These are phyloP conservation scores for Candida succiphila DNA, from an alignment of 805 yeast genomes.

Conservation along the genomic window DNA sequence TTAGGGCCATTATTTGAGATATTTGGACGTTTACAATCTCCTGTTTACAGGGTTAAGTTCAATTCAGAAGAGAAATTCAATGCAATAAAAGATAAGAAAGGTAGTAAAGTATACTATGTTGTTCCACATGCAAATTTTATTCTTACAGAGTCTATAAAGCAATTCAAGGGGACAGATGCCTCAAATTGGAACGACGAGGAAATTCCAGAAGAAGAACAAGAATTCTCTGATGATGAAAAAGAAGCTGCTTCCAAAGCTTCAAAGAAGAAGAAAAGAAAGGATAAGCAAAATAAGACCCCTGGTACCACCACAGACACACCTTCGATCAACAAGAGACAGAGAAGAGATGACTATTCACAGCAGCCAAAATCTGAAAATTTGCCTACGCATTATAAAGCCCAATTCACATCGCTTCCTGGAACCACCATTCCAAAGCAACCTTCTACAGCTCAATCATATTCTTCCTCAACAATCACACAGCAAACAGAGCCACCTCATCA, in stretches of 20 bases:
- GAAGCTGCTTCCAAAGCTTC: slow-evolving; percentile 63
- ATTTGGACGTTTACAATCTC: slow-evolving; percentile 78
- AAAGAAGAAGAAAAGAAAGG: slow-evolving; percentile 47
- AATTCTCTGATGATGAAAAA: slow-evolving; percentile 88
- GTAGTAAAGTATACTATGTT: slow-evolving; percentile 59
- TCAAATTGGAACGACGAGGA: slow-evolving; percentile 94
- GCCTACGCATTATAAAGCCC: slow-evolving; percentile 10
- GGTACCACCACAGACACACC: not conserved
- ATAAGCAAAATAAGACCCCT: slow-evolving; percentile 6
- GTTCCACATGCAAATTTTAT: slow-evolving; percentile 75
- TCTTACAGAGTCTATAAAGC: slow-evolving; percentile 62
- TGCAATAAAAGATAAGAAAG: slow-evolving; percentile 36
- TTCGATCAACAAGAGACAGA: slow-evolving; percentile 1
- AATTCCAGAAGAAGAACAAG: slow-evolving; percentile 85
- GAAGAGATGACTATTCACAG: no score
- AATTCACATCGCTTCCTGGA: slow-evolving; percentile 6
- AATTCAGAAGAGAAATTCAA: slow-evolving; percentile 38
- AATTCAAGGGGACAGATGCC: slow-evolving; percentile 84
- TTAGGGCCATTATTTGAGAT: slow-evolving; percentile 81
- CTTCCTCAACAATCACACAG: slow-evolving; percentile 1
- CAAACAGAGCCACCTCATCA: slow-evolving; percentile 4
- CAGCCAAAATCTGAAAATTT: not conserved
- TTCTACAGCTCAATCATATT: not conserved
- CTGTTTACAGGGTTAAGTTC: slow-evolving; percentile 71
- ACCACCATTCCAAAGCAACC: not conserved